phyloP scores from a whole-genome alignment of 306 rosid genomes.

The Vicia faba region DNA sequence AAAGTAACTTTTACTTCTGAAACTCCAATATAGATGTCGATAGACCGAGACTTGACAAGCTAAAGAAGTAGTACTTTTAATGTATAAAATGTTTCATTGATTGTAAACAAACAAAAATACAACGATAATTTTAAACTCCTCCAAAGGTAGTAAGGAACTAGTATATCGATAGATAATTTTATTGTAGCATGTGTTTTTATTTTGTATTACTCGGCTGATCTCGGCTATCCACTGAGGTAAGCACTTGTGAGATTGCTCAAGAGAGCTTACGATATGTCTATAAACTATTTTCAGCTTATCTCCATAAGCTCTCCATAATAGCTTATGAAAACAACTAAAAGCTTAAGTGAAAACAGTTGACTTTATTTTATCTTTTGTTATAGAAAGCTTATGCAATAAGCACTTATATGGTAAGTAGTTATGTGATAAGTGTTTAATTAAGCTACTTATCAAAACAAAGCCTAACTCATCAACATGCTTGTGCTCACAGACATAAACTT shows the following conservation, averaged over 20 bases:
- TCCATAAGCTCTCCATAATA: not conserved
- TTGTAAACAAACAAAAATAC: constrained; percentile 9
- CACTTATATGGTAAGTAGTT: not conserved
- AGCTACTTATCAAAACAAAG: not conserved
- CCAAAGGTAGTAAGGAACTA: constrained; percentile 5
- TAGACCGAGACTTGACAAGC: constrained; percentile 23
- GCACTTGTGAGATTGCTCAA: not conserved
- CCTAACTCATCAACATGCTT: not conserved
- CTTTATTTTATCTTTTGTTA: not conserved
- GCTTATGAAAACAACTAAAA: not conserved
- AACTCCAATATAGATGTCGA: constrained; percentile 7
- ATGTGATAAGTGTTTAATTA: not conserved
- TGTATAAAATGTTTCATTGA: constrained; percentile 13
- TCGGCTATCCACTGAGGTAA: not conserved
- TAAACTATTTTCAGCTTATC: not conserved
- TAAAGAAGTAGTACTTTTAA: constrained; percentile 5
- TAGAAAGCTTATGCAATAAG: not conserved
- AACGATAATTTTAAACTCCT: constrained; percentile 12
- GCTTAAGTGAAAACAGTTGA: not conserved
- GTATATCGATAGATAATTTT: constrained; percentile 4
- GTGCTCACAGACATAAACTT: constrained; percentile 4
- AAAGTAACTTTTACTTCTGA: constrained; percentile 25
- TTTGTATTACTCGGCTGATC: not conserved
- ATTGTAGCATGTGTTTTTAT: too few species aligned
- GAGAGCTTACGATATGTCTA: not conserved